phyloP scores from a whole-genome alignment of 1,284 basidiomycete species.

The Wallemia hederae region DNA sequence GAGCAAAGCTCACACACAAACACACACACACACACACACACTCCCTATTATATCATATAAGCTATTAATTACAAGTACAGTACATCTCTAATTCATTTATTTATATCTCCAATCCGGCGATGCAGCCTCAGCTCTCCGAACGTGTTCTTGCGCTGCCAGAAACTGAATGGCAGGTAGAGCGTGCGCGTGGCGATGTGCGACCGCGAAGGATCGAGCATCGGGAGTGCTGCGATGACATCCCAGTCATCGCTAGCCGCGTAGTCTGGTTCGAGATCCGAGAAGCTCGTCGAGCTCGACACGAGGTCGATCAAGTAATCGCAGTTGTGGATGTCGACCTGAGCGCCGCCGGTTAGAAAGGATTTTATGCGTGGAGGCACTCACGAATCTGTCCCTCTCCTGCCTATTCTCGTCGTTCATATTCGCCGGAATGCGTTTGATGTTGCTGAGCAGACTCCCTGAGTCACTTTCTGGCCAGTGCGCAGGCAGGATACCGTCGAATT shows the following conservation, averaged over 20 bases:
- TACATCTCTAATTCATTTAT: neutral
- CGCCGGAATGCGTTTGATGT: slow-evolving; percentile 30
- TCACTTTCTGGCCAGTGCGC: slow-evolving; percentile 21
- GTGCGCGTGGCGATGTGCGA: slow-evolving; percentile 39
- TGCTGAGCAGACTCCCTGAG: slow-evolving; percentile 25
- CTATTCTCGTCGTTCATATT: slow-evolving; percentile 68
- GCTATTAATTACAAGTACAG: neutral
- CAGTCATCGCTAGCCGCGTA: slow-evolving; percentile 36
- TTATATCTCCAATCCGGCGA: neutral
- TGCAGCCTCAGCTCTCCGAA: slow-evolving; percentile 24
- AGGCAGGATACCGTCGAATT: slow-evolving; percentile 66
- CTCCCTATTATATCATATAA: neutral
- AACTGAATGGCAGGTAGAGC: slow-evolving; percentile 41
- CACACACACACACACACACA: no score
- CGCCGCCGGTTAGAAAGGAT: neutral
- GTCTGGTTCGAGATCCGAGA: slow-evolving; percentile 35
- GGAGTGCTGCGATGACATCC: slow-evolving; percentile 41
- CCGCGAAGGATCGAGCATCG: slow-evolving; percentile 50
- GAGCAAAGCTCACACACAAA: no score
- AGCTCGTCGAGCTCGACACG: slow-evolving; percentile 29
- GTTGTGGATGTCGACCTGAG: slow-evolving; percentile 33
- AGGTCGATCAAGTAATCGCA: slow-evolving; percentile 73
- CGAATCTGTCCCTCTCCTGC: slow-evolving; percentile 51
- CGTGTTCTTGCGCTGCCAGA: slow-evolving; percentile 24
- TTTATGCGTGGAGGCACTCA: slow-evolving; percentile 20